phyloP scores from a whole-genome alignment of 2,329 filamentous ascomycete genomes.

The Stachybotrys elegans region DNA sequence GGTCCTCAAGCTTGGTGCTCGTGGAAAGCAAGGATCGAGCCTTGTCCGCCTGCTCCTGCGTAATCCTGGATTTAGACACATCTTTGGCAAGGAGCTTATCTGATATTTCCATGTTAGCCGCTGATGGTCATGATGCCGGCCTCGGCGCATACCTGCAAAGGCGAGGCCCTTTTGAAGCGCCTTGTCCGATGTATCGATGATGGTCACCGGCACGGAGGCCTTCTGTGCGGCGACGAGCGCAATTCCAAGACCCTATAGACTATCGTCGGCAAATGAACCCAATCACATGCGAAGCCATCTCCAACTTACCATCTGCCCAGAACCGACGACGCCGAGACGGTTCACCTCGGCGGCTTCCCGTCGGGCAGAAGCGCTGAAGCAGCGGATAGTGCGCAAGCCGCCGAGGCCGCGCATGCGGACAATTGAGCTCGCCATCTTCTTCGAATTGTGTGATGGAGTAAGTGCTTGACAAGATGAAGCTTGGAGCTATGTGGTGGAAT shows the following conservation, averaged over 20 bases:
- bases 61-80: constrained; percentile 80
- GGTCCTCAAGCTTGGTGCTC: constrained; percentile 68
- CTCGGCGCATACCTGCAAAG: constrained; percentile 67
- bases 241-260: constrained; percentile 78
- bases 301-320: constrained; percentile 82
- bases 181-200: constrained; percentile 79
- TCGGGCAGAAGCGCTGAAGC: constrained; percentile 65
- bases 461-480: constrained; percentile 4
- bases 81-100: constrained; percentile 94
- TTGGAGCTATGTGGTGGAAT: constrained; percentile 11
- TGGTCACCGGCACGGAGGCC: constrained; percentile 75
- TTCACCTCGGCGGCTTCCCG: constrained; percentile 69
- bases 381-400: constrained; percentile 38
- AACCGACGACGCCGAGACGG: constrained; percentile 84
- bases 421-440: constrained; percentile 35
- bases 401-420: constrained; percentile 30
- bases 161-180: constrained; percentile 84
- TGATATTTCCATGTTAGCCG: constrained; percentile 25
- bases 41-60: constrained; percentile 72
- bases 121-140: not conserved
- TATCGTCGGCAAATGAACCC: constrained; percentile 5
- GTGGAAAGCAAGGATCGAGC: constrained; percentile 65
- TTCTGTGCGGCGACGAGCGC: constrained; percentile 86
- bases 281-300: constrained; percentile 29
- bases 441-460: constrained; percentile 6